Evolutionary conservation across 2,329 filamentous ascomycete species (phyloP), one percentile per base, ranked within the genome.

Genomic region (Exophiala calicioides): DNA sequence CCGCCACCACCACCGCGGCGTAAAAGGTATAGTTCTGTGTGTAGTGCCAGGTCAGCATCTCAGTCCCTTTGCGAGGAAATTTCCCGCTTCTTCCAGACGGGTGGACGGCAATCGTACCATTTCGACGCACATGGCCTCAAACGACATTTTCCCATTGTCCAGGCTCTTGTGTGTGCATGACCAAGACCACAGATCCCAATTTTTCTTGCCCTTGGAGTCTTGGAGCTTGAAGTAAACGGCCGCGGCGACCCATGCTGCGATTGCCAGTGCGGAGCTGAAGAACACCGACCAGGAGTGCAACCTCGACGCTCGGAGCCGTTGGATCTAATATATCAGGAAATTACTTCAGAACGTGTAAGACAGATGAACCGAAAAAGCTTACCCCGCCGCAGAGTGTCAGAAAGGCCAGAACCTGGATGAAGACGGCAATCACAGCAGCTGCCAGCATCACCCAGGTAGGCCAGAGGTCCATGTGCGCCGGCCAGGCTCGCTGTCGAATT

Each of bases 371-470:
- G n/a, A 9, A 16, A 31, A 5, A 27, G 41, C 44, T 21, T 31
- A 47, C 44, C 13, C 29, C 27, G 23, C 44, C 44, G 16, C 36
- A 40, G 29, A 47, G 34, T n/a, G 36, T 47, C 20, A 47, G 29
- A 18, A 47, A 21, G 15, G 44, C 39, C 10, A 47, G 30, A 10
- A 41, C 23, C 27, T 41, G 37, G 10, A 47, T 23, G 30, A 41
- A 3, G 8, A 47, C 31, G 12, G 36, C 36, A 26, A 42, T 36
- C 15, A 47, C 36, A 2, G 44, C 44, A 16, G 44, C 44, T 1
- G 20, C 44, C 12, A 47, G 44, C 44, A 47, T 47, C n/a, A 47
- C 36, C 44, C 44, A 47, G 8, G 37, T 47, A n/a, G 44, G 44
- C 37, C 36, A 41, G 6, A 40, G 13, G 44, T 41, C 35, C 16